phyloP scores from a whole-genome alignment of 106 monocot genomes.

The Apostasia shenzhenica region DNA sequence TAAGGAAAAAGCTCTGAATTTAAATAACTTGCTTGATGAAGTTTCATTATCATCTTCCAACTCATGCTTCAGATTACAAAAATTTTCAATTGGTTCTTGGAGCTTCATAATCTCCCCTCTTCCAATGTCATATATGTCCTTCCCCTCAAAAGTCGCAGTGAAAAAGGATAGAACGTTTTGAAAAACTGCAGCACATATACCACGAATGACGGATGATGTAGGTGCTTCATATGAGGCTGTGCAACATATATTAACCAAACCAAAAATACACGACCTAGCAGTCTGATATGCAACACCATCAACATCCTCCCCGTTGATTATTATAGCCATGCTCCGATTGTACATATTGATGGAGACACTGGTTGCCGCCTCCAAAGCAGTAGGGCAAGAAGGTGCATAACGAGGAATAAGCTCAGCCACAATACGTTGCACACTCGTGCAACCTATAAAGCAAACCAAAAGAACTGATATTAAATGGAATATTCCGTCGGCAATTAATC shows the following conservation, averaged over 20 bases:
- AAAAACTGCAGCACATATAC: conserved; percentile 81
- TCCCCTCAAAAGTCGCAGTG: conserved; percentile 55
- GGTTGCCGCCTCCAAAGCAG: conserved; percentile 83
- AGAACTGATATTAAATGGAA: conserved; percentile 1
- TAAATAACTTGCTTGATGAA: conserved; percentile 43
- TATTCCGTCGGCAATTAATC: neutral
- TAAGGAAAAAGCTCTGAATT: conserved; percentile 57
- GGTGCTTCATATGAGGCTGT: conserved; percentile 72
- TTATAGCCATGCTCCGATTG: conserved; percentile 67
- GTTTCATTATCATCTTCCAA: conserved; percentile 20
- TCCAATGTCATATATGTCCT: conserved; percentile 56
- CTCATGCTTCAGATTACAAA: conserved; percentile 58
- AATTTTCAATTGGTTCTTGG: conserved; percentile 46
- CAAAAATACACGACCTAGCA: conserved; percentile 80
- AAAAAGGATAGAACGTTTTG: conserved; percentile 66
- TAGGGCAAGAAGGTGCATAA: conserved; percentile 82
- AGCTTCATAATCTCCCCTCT: conserved; percentile 39
- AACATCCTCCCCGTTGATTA: conserved; percentile 75
- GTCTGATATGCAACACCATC: conserved; percentile 80
- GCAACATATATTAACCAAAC: conserved; percentile 76
- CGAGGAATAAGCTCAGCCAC: conserved; percentile 85
- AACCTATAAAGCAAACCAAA: conserved; percentile 42
- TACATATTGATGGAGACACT: conserved; percentile 89
- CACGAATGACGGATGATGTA: conserved; percentile 69
- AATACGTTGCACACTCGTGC: conserved; percentile 79